These are phyloP conservation scores for Botryotinia narcissicola DNA, from an alignment of 2,329 filamentous ascomycete genomes.

Conservation along the genomic window DNA sequence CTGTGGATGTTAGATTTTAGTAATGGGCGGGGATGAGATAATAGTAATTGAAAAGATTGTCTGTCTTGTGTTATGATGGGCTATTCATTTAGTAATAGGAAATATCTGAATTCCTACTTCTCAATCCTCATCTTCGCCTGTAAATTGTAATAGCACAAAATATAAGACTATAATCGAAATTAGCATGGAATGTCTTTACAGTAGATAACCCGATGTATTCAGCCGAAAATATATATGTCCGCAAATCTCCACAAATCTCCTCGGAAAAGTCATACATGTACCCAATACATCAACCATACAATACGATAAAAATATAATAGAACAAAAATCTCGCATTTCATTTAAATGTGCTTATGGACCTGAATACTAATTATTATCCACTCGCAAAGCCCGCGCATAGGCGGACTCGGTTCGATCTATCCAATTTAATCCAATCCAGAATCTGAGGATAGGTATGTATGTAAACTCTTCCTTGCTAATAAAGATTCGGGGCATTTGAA, in stretches of 20 bases:
- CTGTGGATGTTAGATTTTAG: not conserved
- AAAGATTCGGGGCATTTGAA: not conserved
- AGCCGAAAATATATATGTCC: not conserved
- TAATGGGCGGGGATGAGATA: not conserved
- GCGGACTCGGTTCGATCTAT: not conserved
- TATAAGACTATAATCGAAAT: not conserved
- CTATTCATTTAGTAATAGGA: not conserved
- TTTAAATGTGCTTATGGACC: not conserved
- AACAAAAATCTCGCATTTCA: not conserved
- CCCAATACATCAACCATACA: not conserved
- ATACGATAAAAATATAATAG: not conserved
- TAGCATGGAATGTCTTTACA: not conserved
- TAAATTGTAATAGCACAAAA: not conserved
- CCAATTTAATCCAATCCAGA: not conserved
- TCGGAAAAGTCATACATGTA: not conserved
- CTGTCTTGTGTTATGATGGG: not conserved
- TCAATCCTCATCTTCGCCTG: fast-evolving
- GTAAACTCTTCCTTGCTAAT: not conserved
- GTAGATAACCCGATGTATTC: not conserved
- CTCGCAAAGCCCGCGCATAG: not conserved
- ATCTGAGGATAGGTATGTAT: not conserved
- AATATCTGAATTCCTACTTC: not conserved
- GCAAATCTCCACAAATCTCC: not conserved
- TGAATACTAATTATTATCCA: not conserved
- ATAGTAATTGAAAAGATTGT: not conserved